phyloP scores from a whole-genome alignment of 805 yeast genomes.

The Nakazawaea ishiwadae region DNA sequence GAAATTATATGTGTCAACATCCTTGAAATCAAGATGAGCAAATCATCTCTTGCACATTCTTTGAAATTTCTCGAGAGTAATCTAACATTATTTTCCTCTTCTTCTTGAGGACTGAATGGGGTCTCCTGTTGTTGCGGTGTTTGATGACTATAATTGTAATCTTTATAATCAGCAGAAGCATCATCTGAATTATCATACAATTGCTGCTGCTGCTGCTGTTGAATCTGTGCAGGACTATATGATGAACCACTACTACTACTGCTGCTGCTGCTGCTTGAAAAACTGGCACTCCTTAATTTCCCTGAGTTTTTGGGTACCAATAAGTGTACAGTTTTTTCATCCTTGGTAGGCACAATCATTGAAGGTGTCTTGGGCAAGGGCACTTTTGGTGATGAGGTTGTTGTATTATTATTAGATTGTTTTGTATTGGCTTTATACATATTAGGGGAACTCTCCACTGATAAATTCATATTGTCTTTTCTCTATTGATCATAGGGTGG shows the following conservation, averaged over 20 bases:
- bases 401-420: too few species aligned
- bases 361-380: too few species aligned
- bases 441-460: slow-evolving; percentile 13
- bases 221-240: neutral
- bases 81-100: neutral
- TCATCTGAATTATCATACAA: neutral
- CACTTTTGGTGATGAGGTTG: neutral
- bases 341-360: neutral
- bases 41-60: slow-evolving; percentile 63
- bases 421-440: neutral
- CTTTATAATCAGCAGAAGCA: neutral
- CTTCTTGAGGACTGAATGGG: neutral
- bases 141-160: neutral
- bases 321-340: neutral
- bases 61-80: slow-evolving; percentile 49
- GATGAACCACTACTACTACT: slow-evolving; percentile 2
- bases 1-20: slow-evolving; percentile 74
- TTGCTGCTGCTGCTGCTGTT: slow-evolving; percentile 1
- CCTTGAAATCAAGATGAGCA: slow-evolving; percentile 68
- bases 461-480: slow-evolving; percentile 7
- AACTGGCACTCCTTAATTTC: neutral
- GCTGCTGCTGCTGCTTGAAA: slow-evolving; percentile 1
- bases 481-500: too few species aligned
- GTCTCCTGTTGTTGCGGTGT: neutral
- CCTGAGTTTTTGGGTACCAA: slow-evolving; percentile 5